phyloP scores from a whole-genome alignment of 1,139 yeast species.

The Saccharomyces hybrid region DNA sequence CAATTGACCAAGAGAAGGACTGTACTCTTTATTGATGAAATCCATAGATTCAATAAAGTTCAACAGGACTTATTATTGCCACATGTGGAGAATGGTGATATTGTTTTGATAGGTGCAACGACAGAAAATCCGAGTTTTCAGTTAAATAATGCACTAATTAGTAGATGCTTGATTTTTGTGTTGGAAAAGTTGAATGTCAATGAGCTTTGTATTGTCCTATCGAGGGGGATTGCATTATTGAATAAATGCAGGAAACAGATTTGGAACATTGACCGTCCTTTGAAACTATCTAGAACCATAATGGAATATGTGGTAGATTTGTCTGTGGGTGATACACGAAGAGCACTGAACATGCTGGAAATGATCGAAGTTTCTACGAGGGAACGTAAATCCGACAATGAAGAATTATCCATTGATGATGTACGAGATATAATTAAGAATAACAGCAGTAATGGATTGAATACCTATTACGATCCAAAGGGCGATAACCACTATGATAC shows the following conservation, averaged over 20 bases:
- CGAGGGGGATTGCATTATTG: conserved; percentile 53
- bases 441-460: conserved; percentile 32
- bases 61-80: conserved; percentile 84
- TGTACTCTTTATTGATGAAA: conserved; percentile 82
- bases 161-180: conserved; percentile 82
- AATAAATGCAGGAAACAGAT: conserved; percentile 50
- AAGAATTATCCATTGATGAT: conserved; percentile 11
- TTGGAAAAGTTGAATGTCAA: conserved; percentile 52
- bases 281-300: conserved; percentile 50
- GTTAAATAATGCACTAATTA: conserved; percentile 75
- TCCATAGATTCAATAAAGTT: conserved; percentile 80
- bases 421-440: conserved; percentile 20
- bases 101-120: conserved; percentile 83
- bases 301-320: conserved; percentile 63
- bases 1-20: conserved; percentile 62
- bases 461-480: conserved; percentile 65
- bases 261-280: conserved; percentile 29
- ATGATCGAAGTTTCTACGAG: conserved; percentile 37
- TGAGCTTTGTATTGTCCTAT: conserved; percentile 54
- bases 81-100: conserved; percentile 58
- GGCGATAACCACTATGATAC: conserved; percentile 94
- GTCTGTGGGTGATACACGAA: conserved; percentile 87
- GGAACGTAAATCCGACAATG: conserved; percentile 2
- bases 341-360: conserved; percentile 71
- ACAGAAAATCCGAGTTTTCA: conserved; percentile 96